Conservation (phyloP, 225 moss, liverwort and hornwort species). For the Polytrichum formosum region DNA sequence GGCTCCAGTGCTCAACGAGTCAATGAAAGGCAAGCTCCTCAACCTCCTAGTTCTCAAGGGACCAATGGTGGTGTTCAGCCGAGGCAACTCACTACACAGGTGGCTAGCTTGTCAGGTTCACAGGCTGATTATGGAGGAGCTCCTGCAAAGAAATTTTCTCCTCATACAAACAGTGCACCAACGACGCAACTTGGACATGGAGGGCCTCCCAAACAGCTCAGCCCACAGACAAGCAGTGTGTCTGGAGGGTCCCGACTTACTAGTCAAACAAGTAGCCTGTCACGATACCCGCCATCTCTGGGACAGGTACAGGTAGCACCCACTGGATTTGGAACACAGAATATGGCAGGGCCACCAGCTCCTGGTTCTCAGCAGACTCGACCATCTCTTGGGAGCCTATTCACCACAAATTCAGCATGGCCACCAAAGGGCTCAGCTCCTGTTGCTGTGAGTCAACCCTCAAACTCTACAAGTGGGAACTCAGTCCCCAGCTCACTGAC, state of each 20-base stretch:
- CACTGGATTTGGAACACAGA: constrained; percentile 46
- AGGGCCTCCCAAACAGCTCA: constrained; percentile 43
- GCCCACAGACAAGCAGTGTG: constrained; percentile 46
- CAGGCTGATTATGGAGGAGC: constrained; percentile 24
- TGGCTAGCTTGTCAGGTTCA: constrained; percentile 20
- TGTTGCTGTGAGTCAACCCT: constrained; percentile 17
- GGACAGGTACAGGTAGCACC: constrained; percentile 60
- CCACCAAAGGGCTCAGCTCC: constrained; percentile 35
- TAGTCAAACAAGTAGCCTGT: constrained; percentile 47
- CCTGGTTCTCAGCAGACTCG: constrained; percentile 19
- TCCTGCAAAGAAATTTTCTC: constrained; percentile 40
- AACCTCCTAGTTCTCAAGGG: constrained; percentile 23
- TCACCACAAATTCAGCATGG: constrained; percentile 54
- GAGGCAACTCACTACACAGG: constrained; percentile 23
- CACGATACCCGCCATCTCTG: constrained; percentile 53
- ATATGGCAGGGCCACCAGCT: constrained; percentile 41
- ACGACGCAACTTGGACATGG: constrained; percentile 38
- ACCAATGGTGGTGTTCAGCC: constrained; percentile 23
- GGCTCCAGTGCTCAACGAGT: constrained; percentile 12
- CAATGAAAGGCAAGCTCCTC: constrained; percentile 21
- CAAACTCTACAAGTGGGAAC: constrained; percentile 24
- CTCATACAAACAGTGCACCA: constrained; percentile 48
- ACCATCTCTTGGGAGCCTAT: constrained; percentile 53
- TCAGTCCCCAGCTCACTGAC: constrained; percentile 23
- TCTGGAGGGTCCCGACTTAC: constrained; percentile 48